Base-by-base conservation (phyloP, 1,284 basidiomycete species). In the Sporisorium scitamineum region DNA sequence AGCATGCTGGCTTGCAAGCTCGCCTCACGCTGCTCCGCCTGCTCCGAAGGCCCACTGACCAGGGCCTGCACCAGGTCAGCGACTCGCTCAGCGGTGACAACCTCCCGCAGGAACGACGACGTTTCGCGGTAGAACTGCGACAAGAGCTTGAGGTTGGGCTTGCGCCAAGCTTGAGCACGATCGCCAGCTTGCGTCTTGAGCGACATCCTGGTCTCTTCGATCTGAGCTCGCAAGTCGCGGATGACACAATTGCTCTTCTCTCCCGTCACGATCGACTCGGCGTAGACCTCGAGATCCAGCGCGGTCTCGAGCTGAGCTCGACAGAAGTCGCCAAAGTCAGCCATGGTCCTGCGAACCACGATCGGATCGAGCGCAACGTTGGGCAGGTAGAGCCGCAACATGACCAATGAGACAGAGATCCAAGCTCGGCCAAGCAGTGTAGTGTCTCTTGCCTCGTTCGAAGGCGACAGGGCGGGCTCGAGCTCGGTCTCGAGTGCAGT, bases 351-450 rank as follows among this genome's bases (percentile, higher is more conserved):
- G 55, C 91, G 89, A 34, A 92, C 89, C 20, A 91, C 90, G 16
- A 92, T 90, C 10, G 96, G 96, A 84, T 99, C 97, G 58, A 98
- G 87, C 1, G 95, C 94, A 5, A 91, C 87, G 81, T 94, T 90
- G 0, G 97, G 95, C 52, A 98, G 88, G 82, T 92, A 93, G n/a
- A 96, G 88, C 1, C 90, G 87, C 18, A 94, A 82, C 31, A 93
- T 85, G 56, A 90, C 79, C 31, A 88, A 87, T 51, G 91, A 89
- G 29, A 93, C 83, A 0, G 88, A 89, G 45, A 95, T 87, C 91
- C 91, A 97, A 51, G 87, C 89, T 60, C 85, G 83, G 6, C 91
- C 92, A 75, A 88, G 59, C 26, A 54, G 9, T 13, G 53, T 55
- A 2, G 47, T 27, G 34, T 53, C 47, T 3, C 18, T n/a, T 3